These are phyloP conservation scores for Albophoma yamanashiensis DNA, from an alignment of 2,329 filamentous ascomycete genomes.

Conservation along the genomic window DNA sequence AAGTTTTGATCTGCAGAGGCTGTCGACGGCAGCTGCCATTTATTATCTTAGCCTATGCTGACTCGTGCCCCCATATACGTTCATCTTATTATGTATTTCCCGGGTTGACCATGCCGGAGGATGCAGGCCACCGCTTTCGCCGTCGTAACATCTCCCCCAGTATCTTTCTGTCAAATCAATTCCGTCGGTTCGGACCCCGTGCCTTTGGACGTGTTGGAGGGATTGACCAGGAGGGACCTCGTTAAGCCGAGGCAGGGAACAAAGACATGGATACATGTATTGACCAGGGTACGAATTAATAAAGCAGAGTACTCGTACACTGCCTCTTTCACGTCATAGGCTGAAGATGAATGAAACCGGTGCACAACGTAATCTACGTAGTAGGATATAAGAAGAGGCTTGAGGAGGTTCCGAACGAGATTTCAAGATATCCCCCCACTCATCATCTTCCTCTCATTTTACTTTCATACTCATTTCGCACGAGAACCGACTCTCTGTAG, in stretches of 20 bases:
- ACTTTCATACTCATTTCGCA: too few relatives aligned
- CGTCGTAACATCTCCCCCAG: too few relatives aligned
- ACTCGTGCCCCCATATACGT: too few relatives aligned
- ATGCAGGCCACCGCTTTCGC: background rate
- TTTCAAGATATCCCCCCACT: background rate
- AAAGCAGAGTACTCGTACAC: background rate
- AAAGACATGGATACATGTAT: background rate
- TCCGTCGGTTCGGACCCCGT: too few relatives aligned
- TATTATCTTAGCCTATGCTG: too few relatives aligned
- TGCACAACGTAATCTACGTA: background rate
- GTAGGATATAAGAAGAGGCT: background rate
- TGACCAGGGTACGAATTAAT: background rate
- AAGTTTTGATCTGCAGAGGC: too few relatives aligned
- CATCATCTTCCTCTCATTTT: background rate
- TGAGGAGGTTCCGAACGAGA: background rate
- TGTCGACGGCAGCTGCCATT: too few relatives aligned
- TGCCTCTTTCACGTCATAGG: background rate
- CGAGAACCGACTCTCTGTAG: too few relatives aligned
- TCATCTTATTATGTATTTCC: background rate
- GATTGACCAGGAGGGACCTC: background rate
- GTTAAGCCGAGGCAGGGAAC: background rate
- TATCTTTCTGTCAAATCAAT: background rate
- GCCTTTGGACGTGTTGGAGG: background rate
- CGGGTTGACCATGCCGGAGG: background rate
- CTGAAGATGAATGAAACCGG: background rate